Evolutionary conservation across 345 rosid species (phyloP), one percentile per base, ranked within the genome.

Genomic region (Stellera chamaejasme): DNA sequence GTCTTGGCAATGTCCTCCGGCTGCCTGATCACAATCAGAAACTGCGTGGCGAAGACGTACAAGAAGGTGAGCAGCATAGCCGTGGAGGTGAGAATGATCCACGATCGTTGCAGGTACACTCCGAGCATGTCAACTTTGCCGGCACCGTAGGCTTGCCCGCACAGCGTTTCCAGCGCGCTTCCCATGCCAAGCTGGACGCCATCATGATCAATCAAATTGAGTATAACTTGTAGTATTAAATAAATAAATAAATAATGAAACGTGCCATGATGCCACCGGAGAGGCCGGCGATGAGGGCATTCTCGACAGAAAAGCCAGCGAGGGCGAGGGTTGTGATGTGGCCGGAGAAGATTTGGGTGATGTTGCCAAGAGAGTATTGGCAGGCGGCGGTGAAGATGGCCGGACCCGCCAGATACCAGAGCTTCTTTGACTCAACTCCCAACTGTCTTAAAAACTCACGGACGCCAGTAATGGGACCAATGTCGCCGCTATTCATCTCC

Each of bases 321-420:
- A 87, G 94, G 52, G 74, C 79, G 23, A 85, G 64, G 50, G 85
- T 82, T 55, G 83, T 71, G 41, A 87, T 70, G 4, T 87, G 97
- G 46, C 98, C 95, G 55, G 95, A 58, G 46, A 88, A 80, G 64
- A 82, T 78, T 48, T 83, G 96, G 60, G 95, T 83, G 63, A 80
- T 13, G 55, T 95, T 91, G n/a, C 98, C 98, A 10, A 91, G 96
- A n/a, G 98, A 85, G 76, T 91, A 91, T 61, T 91, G 89, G 58
- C 74, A 77, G 27, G 83, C 0, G 50, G 86, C 64, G 60, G 96
- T 88, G 88, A 88, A 91, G 65, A 91, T 82, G 71, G 98, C 97
- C 0, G 96, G 96, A 15, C 86, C 95, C 2, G 98, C 98, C 0
- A 91, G 72, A 77, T 60, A 83, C 98, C 98, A 91, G 5, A 91